Conservation (phyloP, 2,329 filamentous ascomycete species). For the Aspergillus neoniger region DNA sequence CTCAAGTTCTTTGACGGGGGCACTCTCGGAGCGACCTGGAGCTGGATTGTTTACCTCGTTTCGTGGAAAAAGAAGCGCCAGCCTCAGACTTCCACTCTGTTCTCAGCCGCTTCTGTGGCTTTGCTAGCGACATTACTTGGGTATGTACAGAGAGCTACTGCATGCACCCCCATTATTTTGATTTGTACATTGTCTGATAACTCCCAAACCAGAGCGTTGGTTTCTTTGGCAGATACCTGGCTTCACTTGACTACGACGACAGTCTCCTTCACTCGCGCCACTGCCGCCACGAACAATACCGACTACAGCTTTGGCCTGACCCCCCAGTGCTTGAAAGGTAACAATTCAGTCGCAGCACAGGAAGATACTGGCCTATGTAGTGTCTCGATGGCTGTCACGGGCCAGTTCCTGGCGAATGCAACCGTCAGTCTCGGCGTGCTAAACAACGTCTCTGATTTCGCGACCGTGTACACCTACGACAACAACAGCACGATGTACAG, state of each 20-base stretch:
- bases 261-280: constrained; percentile 20
- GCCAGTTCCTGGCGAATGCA: not conserved
- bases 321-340: not conserved
- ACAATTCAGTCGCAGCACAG: not conserved
- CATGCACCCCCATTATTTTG: not conserved
- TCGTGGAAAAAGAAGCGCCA: constrained; percentile 17
- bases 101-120: constrained; percentile 1
- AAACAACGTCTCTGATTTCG: not conserved
- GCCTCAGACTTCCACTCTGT: constrained; percentile 11
- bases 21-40: constrained; percentile 16
- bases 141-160: not conserved
- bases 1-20: constrained; percentile 21
- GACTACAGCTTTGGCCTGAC: constrained; percentile 10
- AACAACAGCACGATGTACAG: not conserved
- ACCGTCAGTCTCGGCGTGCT: not conserved
- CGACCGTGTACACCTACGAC: not conserved
- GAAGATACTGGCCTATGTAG: not conserved
- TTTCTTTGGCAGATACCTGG: constrained; percentile 28
- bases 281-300: not conserved
- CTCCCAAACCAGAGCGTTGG: constrained; percentile 10
- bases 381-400: not conserved
- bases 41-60: constrained; percentile 18
- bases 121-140: not conserved
- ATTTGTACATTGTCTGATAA: not conserved
- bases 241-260: constrained; percentile 28